phyloP scores from a whole-genome alignment of 768 basidiomycete genomes.

The Mycena capillaripes region DNA sequence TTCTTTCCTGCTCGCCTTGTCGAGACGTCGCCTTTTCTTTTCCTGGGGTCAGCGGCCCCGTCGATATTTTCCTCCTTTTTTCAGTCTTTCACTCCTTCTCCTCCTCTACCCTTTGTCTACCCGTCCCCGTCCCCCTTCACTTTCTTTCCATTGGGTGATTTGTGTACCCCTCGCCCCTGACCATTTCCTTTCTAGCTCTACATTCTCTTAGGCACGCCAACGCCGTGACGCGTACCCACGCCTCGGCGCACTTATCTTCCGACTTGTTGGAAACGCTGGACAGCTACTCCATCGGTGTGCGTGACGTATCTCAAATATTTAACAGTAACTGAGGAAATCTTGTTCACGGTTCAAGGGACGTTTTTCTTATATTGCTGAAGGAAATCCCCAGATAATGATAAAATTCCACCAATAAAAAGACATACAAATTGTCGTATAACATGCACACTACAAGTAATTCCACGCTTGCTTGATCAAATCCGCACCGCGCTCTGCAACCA shows the following conservation, averaged over 20 bases:
- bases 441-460: background rate
- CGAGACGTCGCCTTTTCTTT: no score
- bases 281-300: background rate
- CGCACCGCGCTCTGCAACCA: constrained; percentile 7
- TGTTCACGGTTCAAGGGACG: background rate
- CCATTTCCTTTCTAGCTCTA: background rate
- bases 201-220: background rate
- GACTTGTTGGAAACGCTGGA: background rate
- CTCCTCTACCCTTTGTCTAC: background rate
- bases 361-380: background rate
- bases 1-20: no score
- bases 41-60: no score
- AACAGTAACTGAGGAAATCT: background rate
- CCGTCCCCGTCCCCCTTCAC: background rate
- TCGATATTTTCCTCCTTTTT: no score
- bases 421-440: background rate
- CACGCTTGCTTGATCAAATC: constrained; percentile 6
- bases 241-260: background rate
- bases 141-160: background rate
- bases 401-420: background rate
- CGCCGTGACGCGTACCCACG: background rate
- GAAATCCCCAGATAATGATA: background rate
- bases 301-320: background rate
- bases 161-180: background rate
- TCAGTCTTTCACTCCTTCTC: no score